These are phyloP conservation scores for Sugiyamaella paludigena DNA, from an alignment of 1,139 yeast species.

Conservation along the genomic window DNA sequence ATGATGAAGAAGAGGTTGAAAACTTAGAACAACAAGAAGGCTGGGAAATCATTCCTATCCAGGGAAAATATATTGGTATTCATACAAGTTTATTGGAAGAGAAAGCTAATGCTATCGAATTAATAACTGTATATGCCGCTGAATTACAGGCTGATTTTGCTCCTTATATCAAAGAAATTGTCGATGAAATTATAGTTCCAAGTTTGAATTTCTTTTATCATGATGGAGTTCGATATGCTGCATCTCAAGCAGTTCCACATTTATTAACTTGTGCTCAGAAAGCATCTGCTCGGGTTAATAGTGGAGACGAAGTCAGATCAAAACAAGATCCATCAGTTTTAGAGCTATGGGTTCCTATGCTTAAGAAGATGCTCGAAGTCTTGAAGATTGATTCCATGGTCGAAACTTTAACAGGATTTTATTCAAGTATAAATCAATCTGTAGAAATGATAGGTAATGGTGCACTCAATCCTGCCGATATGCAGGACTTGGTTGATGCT, in stretches of 20 bases:
- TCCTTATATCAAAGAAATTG: conserved; percentile 78
- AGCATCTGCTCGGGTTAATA: conserved; percentile 27
- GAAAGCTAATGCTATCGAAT: conserved; percentile 87
- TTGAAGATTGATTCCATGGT: conserved; percentile 78
- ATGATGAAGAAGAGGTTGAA: conserved; percentile 82
- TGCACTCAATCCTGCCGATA: conserved; percentile 54
- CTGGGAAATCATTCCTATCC: conserved; percentile 90
- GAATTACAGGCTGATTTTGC: conserved; percentile 79
- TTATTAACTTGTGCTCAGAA: conserved; percentile 52
- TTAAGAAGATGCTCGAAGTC: conserved; percentile 65
- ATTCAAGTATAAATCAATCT: conserved; percentile 67
- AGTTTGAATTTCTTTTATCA: conserved; percentile 88
- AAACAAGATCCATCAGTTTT: conserved; percentile 46
- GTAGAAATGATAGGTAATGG: conserved; percentile 63
- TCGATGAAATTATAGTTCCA: conserved; percentile 78
- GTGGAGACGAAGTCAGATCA: conserved; percentile 45
- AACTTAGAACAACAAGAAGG: conserved; percentile 82
- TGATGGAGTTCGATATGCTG: conserved; percentile 90
- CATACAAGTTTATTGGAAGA: conserved; percentile 92
- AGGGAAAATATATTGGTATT: conserved; percentile 92
- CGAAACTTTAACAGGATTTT: conserved; percentile 76
- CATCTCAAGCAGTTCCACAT: conserved; percentile 81
- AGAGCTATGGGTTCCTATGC: conserved; percentile 69
- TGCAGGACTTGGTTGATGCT: conserved; percentile 57
- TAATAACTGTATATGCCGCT: conserved; percentile 82